Evolutionary conservation across 345 rosid species (phyloP).

Genomic region (Cardamine occulta): DNA sequence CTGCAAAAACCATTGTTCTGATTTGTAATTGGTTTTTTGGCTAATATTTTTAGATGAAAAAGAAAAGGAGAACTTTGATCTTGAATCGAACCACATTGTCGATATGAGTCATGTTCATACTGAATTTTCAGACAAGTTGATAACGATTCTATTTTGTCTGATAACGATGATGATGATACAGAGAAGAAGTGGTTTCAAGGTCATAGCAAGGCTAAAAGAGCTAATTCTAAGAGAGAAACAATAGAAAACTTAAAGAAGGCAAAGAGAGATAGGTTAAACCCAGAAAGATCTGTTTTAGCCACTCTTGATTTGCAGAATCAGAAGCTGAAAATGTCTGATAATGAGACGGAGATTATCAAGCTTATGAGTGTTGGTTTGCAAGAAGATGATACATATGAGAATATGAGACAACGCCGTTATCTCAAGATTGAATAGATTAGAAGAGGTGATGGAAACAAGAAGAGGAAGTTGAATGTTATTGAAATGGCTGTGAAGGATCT

Average conservation of each 20-base stretch:
- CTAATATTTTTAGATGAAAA: slow-evolving; percentile 43
- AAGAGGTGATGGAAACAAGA: slow-evolving; percentile 22
- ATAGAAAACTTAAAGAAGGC: slow-evolving; percentile 70
- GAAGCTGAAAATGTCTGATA: slow-evolving; percentile 51
- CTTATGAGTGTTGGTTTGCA: slow-evolving; percentile 48
- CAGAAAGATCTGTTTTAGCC: slow-evolving; percentile 51
- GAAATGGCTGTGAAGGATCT: slow-evolving; percentile 50
- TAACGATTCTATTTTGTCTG: slow-evolving; percentile 67
- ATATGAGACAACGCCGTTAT: slow-evolving; percentile 51
- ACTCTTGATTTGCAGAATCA: slow-evolving; percentile 67
- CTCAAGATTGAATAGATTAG: neutral
- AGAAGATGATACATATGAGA: slow-evolving; percentile 67
- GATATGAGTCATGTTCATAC: slow-evolving; percentile 50
- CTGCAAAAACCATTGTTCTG: neutral
- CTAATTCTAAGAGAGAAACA: slow-evolving; percentile 58
- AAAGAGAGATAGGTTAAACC: slow-evolving; percentile 63
- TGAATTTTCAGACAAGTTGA: slow-evolving; percentile 60
- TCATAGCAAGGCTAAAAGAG: slow-evolving; percentile 62
- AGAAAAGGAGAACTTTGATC: slow-evolving; percentile 20
- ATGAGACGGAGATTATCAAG: slow-evolving; percentile 29
- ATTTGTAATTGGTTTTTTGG: neutral
- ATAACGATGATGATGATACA: slow-evolving; percentile 69
- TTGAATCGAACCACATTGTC: too few relatives aligned
- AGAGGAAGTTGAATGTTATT: slow-evolving; percentile 28
- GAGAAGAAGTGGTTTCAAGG: slow-evolving; percentile 71